Evolutionary conservation across 495 filamentous ascomycete species (phyloP).

Genomic region (Bryoglossum gracile): DNA sequence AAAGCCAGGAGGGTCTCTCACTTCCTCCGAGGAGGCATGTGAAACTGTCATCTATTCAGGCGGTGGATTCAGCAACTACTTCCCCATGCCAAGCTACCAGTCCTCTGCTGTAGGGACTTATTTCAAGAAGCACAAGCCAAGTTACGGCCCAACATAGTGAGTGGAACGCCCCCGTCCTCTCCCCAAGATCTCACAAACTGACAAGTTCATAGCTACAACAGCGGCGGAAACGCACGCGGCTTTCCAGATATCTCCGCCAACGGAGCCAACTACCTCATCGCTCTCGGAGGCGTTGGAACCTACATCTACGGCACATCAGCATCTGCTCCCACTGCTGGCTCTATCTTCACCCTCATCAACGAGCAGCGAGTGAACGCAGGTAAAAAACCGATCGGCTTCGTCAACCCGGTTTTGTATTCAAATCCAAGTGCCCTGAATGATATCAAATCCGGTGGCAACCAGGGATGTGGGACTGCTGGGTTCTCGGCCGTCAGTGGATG

Average conservation of each 20-base stretch:
- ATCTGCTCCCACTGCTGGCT: slow-evolving; percentile 28
- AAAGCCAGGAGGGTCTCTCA: not conserved
- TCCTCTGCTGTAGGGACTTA: slow-evolving; percentile 3
- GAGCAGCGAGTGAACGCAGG: slow-evolving; percentile 37
- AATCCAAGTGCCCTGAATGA: slow-evolving; percentile 40
- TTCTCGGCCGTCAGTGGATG: slow-evolving; percentile 25
- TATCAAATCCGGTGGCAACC: slow-evolving; percentile 39
- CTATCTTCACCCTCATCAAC: slow-evolving; percentile 49
- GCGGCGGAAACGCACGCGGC: slow-evolving; percentile 37
- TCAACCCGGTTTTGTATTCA: slow-evolving; percentile 44
- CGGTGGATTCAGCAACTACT: slow-evolving; percentile 42
- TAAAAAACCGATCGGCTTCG: slow-evolving; percentile 42
- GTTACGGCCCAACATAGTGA: slow-evolving; percentile 13
- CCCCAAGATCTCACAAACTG: not conserved
- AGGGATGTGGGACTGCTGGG: slow-evolving; percentile 33
- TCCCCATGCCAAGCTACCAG: slow-evolving; percentile 19
- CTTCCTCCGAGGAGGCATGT: slow-evolving; percentile 5
- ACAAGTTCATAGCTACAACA: slow-evolving; percentile 4
- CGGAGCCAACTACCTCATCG: slow-evolving; percentile 48
- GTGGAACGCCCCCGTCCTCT: not conserved
- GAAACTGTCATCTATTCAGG: slow-evolving; percentile 29
- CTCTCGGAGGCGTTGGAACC: slow-evolving; percentile 30
- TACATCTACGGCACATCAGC: slow-evolving; percentile 42
- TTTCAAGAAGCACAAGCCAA: slow-evolving; percentile 3
- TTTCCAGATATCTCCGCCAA: slow-evolving; percentile 58